A percentile compares a stretch with the other conserved stretches of the same genome.
Conservation (phyloP, 1,139 yeast species). For the Casaregolazyma lundiana region DNA sequence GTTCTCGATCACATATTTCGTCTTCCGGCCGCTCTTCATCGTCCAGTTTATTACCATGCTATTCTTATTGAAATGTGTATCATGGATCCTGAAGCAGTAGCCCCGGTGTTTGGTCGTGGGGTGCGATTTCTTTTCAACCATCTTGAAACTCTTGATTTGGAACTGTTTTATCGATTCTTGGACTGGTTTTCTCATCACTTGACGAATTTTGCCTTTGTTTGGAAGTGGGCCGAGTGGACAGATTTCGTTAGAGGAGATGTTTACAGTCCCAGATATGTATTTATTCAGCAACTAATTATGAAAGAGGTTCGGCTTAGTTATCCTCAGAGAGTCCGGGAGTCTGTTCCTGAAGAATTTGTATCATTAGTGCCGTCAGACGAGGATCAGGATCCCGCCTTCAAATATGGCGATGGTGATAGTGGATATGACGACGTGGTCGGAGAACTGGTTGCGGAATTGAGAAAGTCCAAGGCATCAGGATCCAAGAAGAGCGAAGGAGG, state of each 20-base stretch:
- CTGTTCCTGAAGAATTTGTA: conserved; percentile 71
- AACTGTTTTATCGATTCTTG: conserved; percentile 63
- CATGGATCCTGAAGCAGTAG: conserved; percentile 81
- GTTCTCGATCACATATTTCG: conserved; percentile 73
- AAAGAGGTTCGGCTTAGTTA: conserved; percentile 79
- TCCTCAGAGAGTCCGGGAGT: conserved; percentile 63
- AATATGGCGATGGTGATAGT: conserved; percentile 33
- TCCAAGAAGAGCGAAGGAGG: conserved; percentile 25
- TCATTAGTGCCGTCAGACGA: conserved; percentile 46
- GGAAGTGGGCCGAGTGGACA: conserved; percentile 98
- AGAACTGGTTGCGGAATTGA: conserved; percentile 29
- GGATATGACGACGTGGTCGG: conserved; percentile 38
- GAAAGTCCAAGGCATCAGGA: conserved; percentile 32
- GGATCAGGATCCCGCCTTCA: conserved; percentile 44
- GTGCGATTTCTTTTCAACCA: conserved; percentile 76
- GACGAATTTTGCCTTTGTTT: conserved; percentile 88
- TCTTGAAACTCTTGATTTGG: conserved; percentile 66
- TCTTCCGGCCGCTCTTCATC: conserved; percentile 63
- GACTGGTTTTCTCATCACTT: conserved; percentile 95
- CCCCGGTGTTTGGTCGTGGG: conserved; percentile 94
- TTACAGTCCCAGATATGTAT: conserved; percentile 69
- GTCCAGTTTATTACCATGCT: conserved; percentile 75
- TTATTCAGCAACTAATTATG: conserved; percentile 72
- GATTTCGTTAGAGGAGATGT: conserved; percentile 32
- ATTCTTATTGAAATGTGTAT: conserved; percentile 88